Conservation (phyloP, 345 rosid genomes). For the Cardamine resedifolia region DNA sequence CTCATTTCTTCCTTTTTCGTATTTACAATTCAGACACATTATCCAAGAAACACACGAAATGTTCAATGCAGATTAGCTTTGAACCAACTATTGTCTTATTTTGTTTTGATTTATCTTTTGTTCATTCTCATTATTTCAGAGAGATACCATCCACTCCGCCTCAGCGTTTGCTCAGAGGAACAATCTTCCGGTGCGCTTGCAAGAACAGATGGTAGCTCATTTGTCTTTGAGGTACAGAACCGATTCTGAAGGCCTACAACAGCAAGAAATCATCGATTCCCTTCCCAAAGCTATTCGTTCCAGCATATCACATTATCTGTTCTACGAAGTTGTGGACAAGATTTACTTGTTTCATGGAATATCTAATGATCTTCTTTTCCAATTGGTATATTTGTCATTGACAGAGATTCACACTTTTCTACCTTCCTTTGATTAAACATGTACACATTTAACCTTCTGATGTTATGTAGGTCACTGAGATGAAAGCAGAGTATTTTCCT, state of each 20-base stretch:
- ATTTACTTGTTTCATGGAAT: slow-evolving; percentile 87
- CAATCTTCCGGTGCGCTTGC: slow-evolving; percentile 69
- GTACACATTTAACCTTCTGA: slow-evolving; percentile 28
- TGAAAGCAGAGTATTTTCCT: slow-evolving; percentile 92
- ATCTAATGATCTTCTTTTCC: slow-evolving; percentile 89
- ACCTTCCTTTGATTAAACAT: not conserved
- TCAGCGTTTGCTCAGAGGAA: slow-evolving; percentile 77
- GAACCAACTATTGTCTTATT: not conserved
- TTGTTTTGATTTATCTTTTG: not conserved
- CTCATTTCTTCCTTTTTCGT: slow-evolving; percentile 3
- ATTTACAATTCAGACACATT: not conserved
- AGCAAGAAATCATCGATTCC: slow-evolving; percentile 79
- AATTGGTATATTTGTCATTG: slow-evolving; percentile 55
- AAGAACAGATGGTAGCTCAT: slow-evolving; percentile 96
- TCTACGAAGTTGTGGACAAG: slow-evolving; percentile 70
- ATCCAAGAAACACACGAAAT: not conserved
- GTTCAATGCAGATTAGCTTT: not conserved
- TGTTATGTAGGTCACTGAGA: slow-evolving; percentile 67
- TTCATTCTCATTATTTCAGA: slow-evolving; percentile 45
- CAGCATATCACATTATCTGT: slow-evolving; percentile 69
- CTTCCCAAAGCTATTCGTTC: slow-evolving; percentile 94
- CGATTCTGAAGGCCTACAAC: slow-evolving; percentile 84
- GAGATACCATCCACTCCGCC: slow-evolving; percentile 82
- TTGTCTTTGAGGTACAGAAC: slow-evolving; percentile 79
- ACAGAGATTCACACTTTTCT: not conserved